Evolutionary conservation across 306 rosid species (phyloP), one percentile per base, ranked within the genome.

Genomic region (Vigna reflexopilosa): DNA sequence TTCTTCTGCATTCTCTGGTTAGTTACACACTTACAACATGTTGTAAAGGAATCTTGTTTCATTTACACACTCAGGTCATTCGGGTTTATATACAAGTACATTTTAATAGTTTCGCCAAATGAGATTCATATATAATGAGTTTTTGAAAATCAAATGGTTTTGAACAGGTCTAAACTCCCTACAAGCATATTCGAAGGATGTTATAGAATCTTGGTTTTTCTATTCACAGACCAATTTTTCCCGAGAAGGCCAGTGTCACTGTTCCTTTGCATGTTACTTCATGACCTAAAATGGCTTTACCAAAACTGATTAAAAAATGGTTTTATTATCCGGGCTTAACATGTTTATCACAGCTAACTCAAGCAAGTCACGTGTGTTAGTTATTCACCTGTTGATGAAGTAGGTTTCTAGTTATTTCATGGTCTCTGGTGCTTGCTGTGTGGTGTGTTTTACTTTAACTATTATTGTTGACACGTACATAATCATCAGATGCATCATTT

Each of bases 401-500:
- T 64, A 9, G 22, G 49, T 48, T 78, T 38, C 42, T 73, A 12
- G 62, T 45, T 61, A 51, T 42, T 70, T 72, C 32, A 9, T 64
- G 58, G 48, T 71, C 22, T 80, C 16, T 38, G 24, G 9, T 56
- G 28, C 73, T 82, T 19, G 4, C 68, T 70, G 49, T 42, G 38
- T n/a, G 3, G 20, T 7, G 63, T 64, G 71, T 70, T 80, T 30
- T 66, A 48, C 70, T 38, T 72, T 59, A 48, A 69, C 48, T 45
- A 40, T 56, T 62, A 73, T 63, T 64, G 17, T 83, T 89, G 45
- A 84, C 78, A 19, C 77, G 5, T 85, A 17, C 64, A 13, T 72
- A 55, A 70, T 89, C 87, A 55, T 82, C 82, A 74, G 93, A 88
- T 83, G 84, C 82, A 67, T 50, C 45, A 42, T 61, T 87, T 84